Evolutionary conservation across 2,329 filamentous ascomycete genomes (phyloP).

Genomic region (Colletotrichum sp.): DNA sequence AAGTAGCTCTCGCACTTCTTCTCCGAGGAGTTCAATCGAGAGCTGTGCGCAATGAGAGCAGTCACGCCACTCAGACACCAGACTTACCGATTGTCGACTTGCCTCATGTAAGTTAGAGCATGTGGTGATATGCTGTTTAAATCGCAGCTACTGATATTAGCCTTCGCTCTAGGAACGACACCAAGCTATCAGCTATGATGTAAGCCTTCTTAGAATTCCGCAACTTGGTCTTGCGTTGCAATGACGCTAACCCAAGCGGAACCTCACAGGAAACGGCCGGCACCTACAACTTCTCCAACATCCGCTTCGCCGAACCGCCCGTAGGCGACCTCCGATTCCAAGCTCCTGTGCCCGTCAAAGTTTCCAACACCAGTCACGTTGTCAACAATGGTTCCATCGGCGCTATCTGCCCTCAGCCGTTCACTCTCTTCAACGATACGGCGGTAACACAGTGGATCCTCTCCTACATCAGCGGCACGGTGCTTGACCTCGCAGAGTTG

Average conservation of each 20-base stretch:
- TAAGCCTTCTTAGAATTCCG: background rate
- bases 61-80: background rate
- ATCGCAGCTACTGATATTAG: background rate
- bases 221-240: background rate
- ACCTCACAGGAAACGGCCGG: background rate
- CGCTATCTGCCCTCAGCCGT: background rate
- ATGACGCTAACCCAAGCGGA: background rate
- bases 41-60: background rate
- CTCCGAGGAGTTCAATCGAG: background rate
- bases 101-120: background rate
- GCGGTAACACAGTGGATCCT: background rate
- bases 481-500: background rate
- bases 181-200: background rate
- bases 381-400: background rate
- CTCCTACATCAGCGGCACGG: background rate
- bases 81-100: background rate
- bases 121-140: background rate
- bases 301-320: background rate
- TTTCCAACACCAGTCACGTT: background rate
- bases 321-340: background rate
- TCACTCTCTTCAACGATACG: background rate
- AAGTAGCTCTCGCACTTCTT: background rate
- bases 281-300: background rate
- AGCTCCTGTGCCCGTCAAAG: background rate
- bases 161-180: background rate